Percentiles rank a stretch among this genome's conserved stretches.
phyloP scores from a whole-genome alignment of 805 yeast species.

The Citeromyces matritensis region DNA sequence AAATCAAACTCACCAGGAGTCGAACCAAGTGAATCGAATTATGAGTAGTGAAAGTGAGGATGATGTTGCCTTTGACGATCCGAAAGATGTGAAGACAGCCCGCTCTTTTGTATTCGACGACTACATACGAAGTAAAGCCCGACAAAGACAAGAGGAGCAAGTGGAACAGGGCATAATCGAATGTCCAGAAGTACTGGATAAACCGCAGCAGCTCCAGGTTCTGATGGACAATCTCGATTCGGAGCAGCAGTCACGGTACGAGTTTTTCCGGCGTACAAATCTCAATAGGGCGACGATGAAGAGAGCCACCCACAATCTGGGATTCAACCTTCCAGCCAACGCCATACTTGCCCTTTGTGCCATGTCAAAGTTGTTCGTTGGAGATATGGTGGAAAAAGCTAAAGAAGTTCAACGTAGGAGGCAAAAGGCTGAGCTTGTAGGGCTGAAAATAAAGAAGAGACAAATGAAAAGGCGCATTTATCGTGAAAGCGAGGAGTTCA shows the following conservation, averaged over 20 bases:
- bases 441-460: constrained; percentile 25
- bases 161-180: too few relatives aligned
- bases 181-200: constrained; percentile 14
- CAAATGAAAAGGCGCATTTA: constrained; percentile 9
- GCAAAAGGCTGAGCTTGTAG: constrained; percentile 22
- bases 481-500: constrained; percentile 1
- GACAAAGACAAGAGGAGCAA: too few relatives aligned
- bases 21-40: too few relatives aligned
- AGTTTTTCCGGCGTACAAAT: constrained; percentile 70
- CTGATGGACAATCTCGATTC: constrained; percentile 60
- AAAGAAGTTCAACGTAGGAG: constrained; percentile 51
- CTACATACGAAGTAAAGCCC: too few relatives aligned
- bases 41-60: too few relatives aligned
- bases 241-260: constrained; percentile 81
- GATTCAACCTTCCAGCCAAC: constrained; percentile 67
- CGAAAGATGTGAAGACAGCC: too few relatives aligned
- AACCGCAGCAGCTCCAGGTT: constrained; percentile 45
- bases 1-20: too few relatives aligned
- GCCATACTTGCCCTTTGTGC: constrained; percentile 77
- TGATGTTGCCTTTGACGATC: too few relatives aligned
- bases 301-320: constrained; percentile 64
- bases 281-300: constrained; percentile 62
- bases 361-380: constrained; percentile 77
- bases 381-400: constrained; percentile 78
- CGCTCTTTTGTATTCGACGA: too few relatives aligned